Base-by-base conservation (phyloP, 2,329 filamentous ascomycete genomes). In the Beauveria pseudobassiana region DNA sequence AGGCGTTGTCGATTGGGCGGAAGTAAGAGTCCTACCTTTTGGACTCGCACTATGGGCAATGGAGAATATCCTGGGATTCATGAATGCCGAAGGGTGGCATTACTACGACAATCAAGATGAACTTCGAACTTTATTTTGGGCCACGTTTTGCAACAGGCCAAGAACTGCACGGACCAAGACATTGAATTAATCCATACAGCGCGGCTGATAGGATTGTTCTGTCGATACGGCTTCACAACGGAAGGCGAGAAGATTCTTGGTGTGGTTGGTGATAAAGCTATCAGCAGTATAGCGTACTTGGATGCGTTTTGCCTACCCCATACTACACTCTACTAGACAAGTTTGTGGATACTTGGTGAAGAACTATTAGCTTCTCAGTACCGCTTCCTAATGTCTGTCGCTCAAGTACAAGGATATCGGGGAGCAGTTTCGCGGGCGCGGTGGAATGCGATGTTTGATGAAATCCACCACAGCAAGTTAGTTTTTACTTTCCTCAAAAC, bases 1-100 rank as follows among this genome's bases (percentile, higher is more conserved):
- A 1, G 70, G 71, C 9, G 57, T 73, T 30, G 59, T 73, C 24
- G 70, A 73, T 63, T 74, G 71, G 70, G 63, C 68, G 16, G 67
- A 69, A 12, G 70, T 66, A 1, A 62, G 63, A 10, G 61, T 72
- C 14, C 62, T 57, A 18, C 70, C 71, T 4, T 74, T 74, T 55
- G 70, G 70, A 18, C 66, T 71, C 10, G 63, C 69, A 1, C 59
- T 73, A 12, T 72, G 66, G 64, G 70, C 59, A 7, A 52, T 73
- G 2, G 68, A 71, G 55, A 71, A 67, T 52, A 12, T 65, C 4
- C 61, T 67, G 16, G 66, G 67, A 12, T 64, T 30, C 20, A 66
- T 67, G 66, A 24, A 64, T 46, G 28, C 57, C 20, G 6, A 49
- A 20, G 65, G 66, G 16, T 67, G 65, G 65, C 62, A 61, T 22